Evolutionary conservation across 2,329 filamentous ascomycete genomes (phyloP).

Genomic region (Fusarium begoniae): DNA sequence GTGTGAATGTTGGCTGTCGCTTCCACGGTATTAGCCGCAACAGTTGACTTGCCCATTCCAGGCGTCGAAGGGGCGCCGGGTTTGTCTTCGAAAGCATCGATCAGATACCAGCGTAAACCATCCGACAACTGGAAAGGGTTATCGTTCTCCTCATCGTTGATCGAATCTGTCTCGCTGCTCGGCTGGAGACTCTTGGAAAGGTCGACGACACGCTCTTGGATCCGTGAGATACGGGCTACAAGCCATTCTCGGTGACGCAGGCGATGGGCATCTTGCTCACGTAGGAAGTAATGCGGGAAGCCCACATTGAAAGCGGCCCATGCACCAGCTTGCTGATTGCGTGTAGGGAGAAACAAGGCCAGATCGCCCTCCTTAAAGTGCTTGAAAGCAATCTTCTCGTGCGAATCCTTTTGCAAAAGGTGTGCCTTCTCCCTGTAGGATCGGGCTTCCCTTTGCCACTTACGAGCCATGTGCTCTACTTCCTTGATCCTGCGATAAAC

Average conservation of each 20-base stretch:
- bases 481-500: constrained; percentile 92
- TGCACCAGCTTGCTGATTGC: constrained; percentile 91
- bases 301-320: constrained; percentile 99
- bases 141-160: constrained; percentile 79
- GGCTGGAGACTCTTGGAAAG: constrained; percentile 78
- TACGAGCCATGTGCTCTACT: constrained; percentile 90
- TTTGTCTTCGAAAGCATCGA: constrained; percentile 94
- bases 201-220: constrained; percentile 94
- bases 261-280: constrained; percentile 89
- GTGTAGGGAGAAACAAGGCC: constrained; percentile 90
- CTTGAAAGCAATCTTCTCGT: constrained; percentile 95
- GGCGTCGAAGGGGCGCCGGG: constrained; percentile 91
- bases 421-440: constrained; percentile 89
- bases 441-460: constrained; percentile 89
- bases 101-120: constrained; percentile 93
- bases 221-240: constrained; percentile 89
- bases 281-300: constrained; percentile 95
- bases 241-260: constrained; percentile 91
- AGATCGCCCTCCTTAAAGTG: constrained; percentile 97
- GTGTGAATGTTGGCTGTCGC: constrained; percentile 78
- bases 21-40: constrained; percentile 86
- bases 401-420: constrained; percentile 80
- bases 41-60: constrained; percentile 89
- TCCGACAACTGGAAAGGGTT: constrained; percentile 98
- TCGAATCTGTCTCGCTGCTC: constrained; percentile 58